Evolutionary conservation across 2,329 filamentous ascomycete species (phyloP).

Genomic region (Colletotrichum kahawae): DNA sequence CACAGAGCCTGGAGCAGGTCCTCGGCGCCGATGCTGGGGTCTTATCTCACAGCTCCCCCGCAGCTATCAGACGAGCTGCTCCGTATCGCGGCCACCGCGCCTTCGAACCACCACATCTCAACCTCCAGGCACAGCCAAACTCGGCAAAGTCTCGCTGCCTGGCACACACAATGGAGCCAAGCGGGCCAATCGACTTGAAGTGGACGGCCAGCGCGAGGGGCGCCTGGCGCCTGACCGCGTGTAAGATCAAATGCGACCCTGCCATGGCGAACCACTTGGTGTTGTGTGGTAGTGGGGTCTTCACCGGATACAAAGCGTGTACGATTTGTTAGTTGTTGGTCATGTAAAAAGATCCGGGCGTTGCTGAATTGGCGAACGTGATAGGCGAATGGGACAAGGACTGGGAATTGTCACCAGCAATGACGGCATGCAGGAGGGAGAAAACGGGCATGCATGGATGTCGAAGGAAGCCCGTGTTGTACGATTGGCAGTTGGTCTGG

Average conservation of each 20-base stretch:
- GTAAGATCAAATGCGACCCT: background rate
- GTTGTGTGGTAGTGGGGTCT: background rate
- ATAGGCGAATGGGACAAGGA: background rate
- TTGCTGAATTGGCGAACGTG: background rate
- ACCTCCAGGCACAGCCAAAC: background rate
- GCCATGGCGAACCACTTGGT: background rate
- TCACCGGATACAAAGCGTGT: background rate
- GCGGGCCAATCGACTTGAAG: constrained; percentile 1
- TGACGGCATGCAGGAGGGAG: background rate
- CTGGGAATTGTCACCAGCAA: background rate
- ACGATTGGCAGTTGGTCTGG: background rate
- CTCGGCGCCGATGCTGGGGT: background rate
- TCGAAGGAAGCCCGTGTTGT: background rate
- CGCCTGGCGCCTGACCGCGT: background rate
- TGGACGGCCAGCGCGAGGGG: background rate
- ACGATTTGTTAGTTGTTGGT: background rate
- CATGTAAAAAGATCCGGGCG: background rate
- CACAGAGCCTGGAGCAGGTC: background rate
- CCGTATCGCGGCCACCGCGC: background rate
- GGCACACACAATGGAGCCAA: background rate
- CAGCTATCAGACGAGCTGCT: constrained; percentile 7
- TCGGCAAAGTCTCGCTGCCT: background rate
- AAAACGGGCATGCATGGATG: background rate
- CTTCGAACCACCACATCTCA: background rate
- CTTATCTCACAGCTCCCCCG: background rate